Conservation (phyloP, 306 rosid genomes). For the Adenanthera pavonina region DNA sequence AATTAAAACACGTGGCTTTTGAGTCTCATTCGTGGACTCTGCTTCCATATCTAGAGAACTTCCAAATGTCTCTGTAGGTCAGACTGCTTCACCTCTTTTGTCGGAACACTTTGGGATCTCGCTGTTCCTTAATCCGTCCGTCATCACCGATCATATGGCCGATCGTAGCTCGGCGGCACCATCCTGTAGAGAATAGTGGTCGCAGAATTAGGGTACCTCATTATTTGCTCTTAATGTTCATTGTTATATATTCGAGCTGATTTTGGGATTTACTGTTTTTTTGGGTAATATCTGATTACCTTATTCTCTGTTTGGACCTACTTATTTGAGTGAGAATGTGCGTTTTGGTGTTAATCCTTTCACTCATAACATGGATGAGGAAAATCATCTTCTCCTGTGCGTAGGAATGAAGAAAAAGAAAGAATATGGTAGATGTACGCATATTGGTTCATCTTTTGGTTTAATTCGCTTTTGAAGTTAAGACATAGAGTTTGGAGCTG, state of each 20-base stretch:
- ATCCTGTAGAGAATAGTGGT: slow-evolving; percentile 40
- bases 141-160: slow-evolving; percentile 32
- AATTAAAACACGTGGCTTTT: slow-evolving; percentile 42
- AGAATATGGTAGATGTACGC: not conserved
- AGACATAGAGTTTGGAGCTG: not conserved
- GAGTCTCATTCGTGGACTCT: slow-evolving; percentile 41
- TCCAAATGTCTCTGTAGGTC: not conserved
- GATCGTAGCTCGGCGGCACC: slow-evolving; percentile 50
- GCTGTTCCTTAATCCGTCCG: slow-evolving; percentile 5
- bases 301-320: not conserved
- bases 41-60: not conserved
- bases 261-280: not conserved
- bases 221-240: slow-evolving; percentile 29
- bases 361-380: not conserved
- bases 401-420: not conserved
- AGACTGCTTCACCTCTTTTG: slow-evolving; percentile 3
- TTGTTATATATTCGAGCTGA: not conserved
- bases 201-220: slow-evolving; percentile 50
- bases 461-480: not conserved
- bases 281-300: not conserved
- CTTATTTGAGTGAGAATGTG: not conserved
- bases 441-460: not conserved
- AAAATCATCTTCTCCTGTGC: not conserved
- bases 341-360: not conserved
- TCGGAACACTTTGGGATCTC: slow-evolving; percentile 33